These are phyloP conservation scores for Nephromyces sp. DNA, from an alignment of 169 alveolate genomes.

Conservation along the genomic window DNA sequence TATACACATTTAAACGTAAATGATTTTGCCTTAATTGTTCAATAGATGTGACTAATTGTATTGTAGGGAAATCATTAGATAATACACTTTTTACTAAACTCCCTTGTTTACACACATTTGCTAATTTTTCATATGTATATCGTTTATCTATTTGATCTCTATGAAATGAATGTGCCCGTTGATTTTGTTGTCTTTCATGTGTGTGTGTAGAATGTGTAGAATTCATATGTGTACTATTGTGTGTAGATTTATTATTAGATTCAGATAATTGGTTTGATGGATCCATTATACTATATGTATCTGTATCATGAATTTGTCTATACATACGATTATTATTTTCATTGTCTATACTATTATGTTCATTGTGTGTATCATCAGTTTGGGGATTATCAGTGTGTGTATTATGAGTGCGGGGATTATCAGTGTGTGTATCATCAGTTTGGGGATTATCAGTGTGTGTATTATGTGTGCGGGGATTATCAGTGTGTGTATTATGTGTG, in stretches of 20 bases:
- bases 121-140: slow-evolving; percentile 14
- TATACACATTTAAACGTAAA: slow-evolving; percentile 10
- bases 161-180: too few species aligned
- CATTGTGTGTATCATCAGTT: too few species aligned
- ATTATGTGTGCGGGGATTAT: neutral
- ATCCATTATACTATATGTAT: too few species aligned
- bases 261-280: neutral
- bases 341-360: too few species aligned
- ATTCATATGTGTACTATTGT: too few species aligned
- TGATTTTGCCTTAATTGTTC: slow-evolving; percentile 29
- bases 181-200: too few species aligned
- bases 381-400: too few species aligned
- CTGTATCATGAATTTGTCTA: too few species aligned
- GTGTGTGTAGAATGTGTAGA: too few species aligned
- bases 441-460: neutral
- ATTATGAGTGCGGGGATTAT: neutral
- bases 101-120: slow-evolving; percentile 15
- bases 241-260: neutral
- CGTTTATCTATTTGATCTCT: slow-evolving; percentile 10
- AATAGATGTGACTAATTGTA: slow-evolving; percentile 26
- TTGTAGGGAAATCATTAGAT: slow-evolving; percentile 22
- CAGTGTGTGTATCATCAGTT: neutral
- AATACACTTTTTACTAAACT: slow-evolving; percentile 14
- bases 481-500: neutral
- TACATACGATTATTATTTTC: too few species aligned